These are phyloP conservation scores for Epichloe gansuensis DNA, from an alignment of 2,329 filamentous ascomycete species.

Conservation along the genomic window DNA sequence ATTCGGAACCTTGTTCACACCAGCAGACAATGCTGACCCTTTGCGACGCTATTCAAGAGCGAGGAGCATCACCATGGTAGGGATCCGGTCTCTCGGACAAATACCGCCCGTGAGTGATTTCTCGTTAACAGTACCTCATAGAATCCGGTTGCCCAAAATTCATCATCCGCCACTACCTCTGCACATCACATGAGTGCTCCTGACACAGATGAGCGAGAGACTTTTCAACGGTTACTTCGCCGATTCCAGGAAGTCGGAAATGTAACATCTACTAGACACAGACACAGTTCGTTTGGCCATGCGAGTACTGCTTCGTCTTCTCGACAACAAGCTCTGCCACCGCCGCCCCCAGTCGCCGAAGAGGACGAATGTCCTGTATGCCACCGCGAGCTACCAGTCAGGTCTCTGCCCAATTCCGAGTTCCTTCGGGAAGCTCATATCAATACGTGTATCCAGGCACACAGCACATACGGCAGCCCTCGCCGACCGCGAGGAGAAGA, in stretches of 20 bases:
- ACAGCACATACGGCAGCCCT: slow-evolving; percentile 36
- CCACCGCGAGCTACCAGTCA: slow-evolving; percentile 55
- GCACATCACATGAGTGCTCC: slow-evolving; percentile 17
- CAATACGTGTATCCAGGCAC: slow-evolving; percentile 40
- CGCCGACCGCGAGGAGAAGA: slow-evolving; percentile 14
- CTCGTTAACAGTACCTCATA: slow-evolving; percentile 1
- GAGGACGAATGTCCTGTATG: slow-evolving; percentile 75
- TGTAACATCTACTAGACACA: slow-evolving; percentile 13
- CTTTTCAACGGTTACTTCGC: slow-evolving; percentile 21
- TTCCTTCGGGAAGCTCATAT: slow-evolving; percentile 46
- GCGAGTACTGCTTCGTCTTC: slow-evolving; percentile 23
- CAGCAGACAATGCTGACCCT: slow-evolving; percentile 20
- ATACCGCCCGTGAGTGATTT: neutral
- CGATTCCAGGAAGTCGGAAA: slow-evolving; percentile 8
- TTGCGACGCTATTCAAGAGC: slow-evolving; percentile 22
- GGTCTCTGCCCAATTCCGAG: slow-evolving; percentile 40
- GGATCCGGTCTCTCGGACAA: slow-evolving; percentile 12
- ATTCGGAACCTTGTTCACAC: slow-evolving; percentile 26
- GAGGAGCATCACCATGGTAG: slow-evolving; percentile 40
- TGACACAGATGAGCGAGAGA: slow-evolving; percentile 18
- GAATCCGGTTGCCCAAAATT: slow-evolving; percentile 12
- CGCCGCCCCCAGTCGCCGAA: slow-evolving; percentile 45
- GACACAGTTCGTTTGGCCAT: slow-evolving; percentile 15
- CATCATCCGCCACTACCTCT: slow-evolving; percentile 12
- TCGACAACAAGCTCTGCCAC: slow-evolving; percentile 26